A percentile compares a stretch with the other conserved stretches of the same genome.
These are phyloP conservation scores for Rubroshorea leprosula DNA, from an alignment of 345 rosid species.

Conservation along the genomic window DNA sequence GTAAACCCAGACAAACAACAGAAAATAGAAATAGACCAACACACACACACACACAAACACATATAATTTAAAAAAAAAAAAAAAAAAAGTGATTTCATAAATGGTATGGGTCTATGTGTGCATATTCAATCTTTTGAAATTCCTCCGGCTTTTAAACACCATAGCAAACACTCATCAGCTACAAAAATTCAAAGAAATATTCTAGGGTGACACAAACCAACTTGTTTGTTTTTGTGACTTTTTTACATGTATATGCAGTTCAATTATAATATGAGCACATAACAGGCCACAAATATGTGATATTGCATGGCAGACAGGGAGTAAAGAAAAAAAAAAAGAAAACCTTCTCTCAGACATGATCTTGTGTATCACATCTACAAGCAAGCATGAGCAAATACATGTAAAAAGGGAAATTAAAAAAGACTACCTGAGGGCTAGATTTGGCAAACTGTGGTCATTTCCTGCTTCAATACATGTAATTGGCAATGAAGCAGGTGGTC, in stretches of 20 bases:
- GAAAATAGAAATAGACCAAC: background rate
- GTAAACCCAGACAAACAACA: background rate
- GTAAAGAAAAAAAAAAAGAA: too few species aligned
- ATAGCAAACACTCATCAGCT: background rate
- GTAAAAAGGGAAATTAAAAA: background rate
- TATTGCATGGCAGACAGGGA: too few species aligned
- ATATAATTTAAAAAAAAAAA: background rate
- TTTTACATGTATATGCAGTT: background rate
- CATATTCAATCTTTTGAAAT: too few species aligned
- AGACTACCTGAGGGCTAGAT: conserved; percentile 83
- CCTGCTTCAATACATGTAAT: conserved; percentile 95
- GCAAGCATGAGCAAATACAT: too few species aligned
- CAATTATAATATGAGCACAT: background rate
- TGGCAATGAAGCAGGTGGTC: conserved; percentile 72
- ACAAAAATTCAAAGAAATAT: background rate
- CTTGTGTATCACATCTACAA: background rate
- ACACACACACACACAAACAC: too few species aligned
- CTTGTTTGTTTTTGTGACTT: background rate
- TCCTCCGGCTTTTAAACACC: too few species aligned
- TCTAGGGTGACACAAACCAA: background rate
- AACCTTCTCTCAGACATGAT: background rate
- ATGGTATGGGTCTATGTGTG: too few species aligned
- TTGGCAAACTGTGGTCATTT: conserved; percentile 69
- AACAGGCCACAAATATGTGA: background rate
- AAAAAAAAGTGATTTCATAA: too few species aligned